Evolutionary conservation across 495 filamentous ascomycete species (phyloP).

Genomic region (Penicillium flavigenum): DNA sequence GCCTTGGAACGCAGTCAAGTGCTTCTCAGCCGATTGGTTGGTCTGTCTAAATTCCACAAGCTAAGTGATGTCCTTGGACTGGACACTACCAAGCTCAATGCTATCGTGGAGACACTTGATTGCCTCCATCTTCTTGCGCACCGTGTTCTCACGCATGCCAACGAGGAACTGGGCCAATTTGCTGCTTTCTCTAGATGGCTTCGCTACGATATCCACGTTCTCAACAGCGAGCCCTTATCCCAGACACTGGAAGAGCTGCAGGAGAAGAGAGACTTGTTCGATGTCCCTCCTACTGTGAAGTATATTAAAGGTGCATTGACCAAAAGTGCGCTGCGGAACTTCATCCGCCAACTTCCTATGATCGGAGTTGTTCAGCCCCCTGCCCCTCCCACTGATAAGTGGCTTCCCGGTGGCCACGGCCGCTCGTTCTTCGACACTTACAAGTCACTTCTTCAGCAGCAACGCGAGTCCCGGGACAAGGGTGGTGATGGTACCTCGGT

Average conservation of each 20-base stretch:
- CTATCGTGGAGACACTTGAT: conserved; percentile 66
- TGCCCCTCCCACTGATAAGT: conserved; percentile 31
- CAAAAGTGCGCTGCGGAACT: conserved; percentile 46
- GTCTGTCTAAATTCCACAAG: conserved; percentile 77
- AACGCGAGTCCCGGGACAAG: conserved; percentile 26
- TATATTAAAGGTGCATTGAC: conserved; percentile 54
- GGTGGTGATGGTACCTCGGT: conserved; percentile 26
- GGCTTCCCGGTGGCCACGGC: conserved; percentile 42
- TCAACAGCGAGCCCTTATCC: conserved; percentile 45
- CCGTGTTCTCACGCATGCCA: conserved; percentile 65
- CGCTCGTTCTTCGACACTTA: conserved; percentile 51
- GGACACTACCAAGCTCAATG: conserved; percentile 56
- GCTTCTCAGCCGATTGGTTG: conserved; percentile 80
- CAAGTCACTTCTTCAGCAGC: conserved; percentile 39
- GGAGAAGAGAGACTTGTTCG: conserved; percentile 46
- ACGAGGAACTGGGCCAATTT: conserved; percentile 79
- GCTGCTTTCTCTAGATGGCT: conserved; percentile 81
- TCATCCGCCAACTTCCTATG: conserved; percentile 46
- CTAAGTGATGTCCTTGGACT: conserved; percentile 66
- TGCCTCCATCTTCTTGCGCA: conserved; percentile 73
- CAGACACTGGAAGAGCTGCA: conserved; percentile 47
- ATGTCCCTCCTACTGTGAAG: conserved; percentile 48
- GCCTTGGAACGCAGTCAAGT: conserved; percentile 80
- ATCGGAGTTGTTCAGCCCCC: conserved; percentile 35
- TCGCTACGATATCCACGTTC: conserved; percentile 72